Conservation (phyloP, 2,329 filamentous ascomycete species). For the Dendryphion nanum region DNA sequence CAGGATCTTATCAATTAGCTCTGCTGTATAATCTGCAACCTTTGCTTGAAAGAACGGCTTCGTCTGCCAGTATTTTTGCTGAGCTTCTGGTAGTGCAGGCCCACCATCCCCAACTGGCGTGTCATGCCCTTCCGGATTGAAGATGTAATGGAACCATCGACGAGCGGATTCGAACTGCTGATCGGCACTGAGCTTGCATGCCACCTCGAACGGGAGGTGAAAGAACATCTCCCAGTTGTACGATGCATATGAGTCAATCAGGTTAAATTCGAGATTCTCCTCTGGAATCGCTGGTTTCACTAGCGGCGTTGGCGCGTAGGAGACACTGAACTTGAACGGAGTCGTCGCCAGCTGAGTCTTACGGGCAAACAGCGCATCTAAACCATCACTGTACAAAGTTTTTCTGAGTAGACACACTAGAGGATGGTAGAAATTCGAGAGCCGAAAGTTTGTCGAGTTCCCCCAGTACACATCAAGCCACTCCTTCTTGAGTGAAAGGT, state of each 20-base stretch:
- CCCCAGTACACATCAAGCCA: too few relatives aligned
- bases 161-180: background rate
- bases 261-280: background rate
- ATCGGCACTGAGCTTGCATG: background rate
- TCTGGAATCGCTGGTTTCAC: background rate
- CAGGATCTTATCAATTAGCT: too few relatives aligned
- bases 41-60: too few relatives aligned
- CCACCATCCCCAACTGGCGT: too few relatives aligned
- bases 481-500: too few relatives aligned
- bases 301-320: background rate
- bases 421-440: background rate
- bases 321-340: too few relatives aligned
- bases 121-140: background rate
- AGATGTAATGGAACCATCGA: background rate
- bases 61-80: too few relatives aligned
- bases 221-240: constrained; percentile 1
- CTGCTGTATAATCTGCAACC: too few relatives aligned
- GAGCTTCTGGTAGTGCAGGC: too few relatives aligned
- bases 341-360: background rate
- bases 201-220: background rate
- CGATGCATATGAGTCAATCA: background rate
- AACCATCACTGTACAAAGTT: background rate
- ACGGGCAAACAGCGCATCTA: background rate
- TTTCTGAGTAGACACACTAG: background rate
- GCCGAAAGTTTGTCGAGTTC: too few relatives aligned